Base-by-base conservation (phyloP, 106 monocot genomes). In the Dendrobium nobile region DNA sequence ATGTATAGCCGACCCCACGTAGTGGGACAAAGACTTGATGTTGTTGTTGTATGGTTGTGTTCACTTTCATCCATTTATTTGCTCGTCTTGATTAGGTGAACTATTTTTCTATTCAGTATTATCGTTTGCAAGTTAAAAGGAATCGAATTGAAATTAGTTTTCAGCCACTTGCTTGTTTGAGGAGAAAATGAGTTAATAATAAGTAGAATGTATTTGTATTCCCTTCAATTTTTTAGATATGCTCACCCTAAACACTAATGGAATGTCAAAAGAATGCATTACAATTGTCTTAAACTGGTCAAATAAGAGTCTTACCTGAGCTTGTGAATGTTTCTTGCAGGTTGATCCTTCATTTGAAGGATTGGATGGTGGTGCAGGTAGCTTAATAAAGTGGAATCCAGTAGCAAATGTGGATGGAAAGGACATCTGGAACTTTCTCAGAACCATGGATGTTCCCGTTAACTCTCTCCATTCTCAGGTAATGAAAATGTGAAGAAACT, bases 331-430 rank as follows among this genome's bases (percentile, higher is more conserved):
- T 42, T 26, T 55, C n/a, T 73, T 80, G 44, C 82, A 93, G 93
- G 96, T 96, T 24, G 98, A 98, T 80, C 88, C 92, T 75, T 80
- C 85, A 20, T 98, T 98, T 72, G 98, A 95, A 86, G 95, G 95
- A 15, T 19, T 93, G 78, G 90, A 85, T 41, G 95, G 98, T 28
- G 96, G 96, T n/a, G 77, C 77, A 9, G 95, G 98, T 9, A 99
- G 98, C 85, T 80, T 99, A 83, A 82, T 93, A 22, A 99, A 99
- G 79, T 95, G 98, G 98, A 99, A 99, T 74, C 95, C 98, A 3
- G 91, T 91, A 2, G 95, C 98, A 1, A 91, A 89, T 75, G 88
- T 95, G 4, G 89, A 89, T 0, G 98, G 98, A 19, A 87, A 78
- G 17, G 95, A 95, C 41, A 82, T 99, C 24, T 98, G 97, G 97